Base-by-base conservation (phyloP, 768 basidiomycete genomes). In the Kwoniella sp. region DNA sequence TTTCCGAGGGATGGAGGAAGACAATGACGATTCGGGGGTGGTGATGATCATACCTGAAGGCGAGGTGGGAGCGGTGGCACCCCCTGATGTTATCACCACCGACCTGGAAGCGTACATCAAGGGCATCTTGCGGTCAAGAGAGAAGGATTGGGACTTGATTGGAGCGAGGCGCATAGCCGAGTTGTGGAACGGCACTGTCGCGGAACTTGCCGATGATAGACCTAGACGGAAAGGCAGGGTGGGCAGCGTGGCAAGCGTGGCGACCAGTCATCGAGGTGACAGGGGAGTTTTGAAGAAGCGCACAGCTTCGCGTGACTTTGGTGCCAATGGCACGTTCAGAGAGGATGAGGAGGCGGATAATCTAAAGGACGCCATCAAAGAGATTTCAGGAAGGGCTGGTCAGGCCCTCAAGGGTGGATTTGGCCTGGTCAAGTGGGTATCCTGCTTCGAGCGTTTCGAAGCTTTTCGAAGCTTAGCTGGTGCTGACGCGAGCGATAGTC, bases 101-200 rank as follows among this genome's bases (percentile, higher is more conserved):
- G 59, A 69, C 34, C 53, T 69, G n/a, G 67, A 69, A 22, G 64
- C 67, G 22, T 69, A 69, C 41, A 63, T 55, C 20, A 57, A 53
- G 17, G 61, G 64, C 10, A 59, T 69, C 34, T 45, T 65, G 19
- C 61, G 62, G 37, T 58, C 54, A 11, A 40, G 63, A 15, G 62
- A 69, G 27, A 69, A 69, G 46, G 67, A 69, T 36, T 58, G 62
- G 62, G 64, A 61, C 25, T 15, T 59, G 23, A 57, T 66, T 39
- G 67, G 67, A 14, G 61, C 62, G 5, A 41, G 67, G 29, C 36
- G 64, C 19, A 43, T 69, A 14, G 67, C 60, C 2, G 50, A 54
- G 33, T 38, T 69, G 29, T 69, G 67, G 67, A 56, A 53, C 20
- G 67, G 64, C 3, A 50, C 56, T 25, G 28, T 59, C 14, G 54